Evolutionary conservation across 1,284 basidiomycete species (phyloP), one percentile per base, ranked within the genome.

Genomic region (Ceratobasidium sp.): DNA sequence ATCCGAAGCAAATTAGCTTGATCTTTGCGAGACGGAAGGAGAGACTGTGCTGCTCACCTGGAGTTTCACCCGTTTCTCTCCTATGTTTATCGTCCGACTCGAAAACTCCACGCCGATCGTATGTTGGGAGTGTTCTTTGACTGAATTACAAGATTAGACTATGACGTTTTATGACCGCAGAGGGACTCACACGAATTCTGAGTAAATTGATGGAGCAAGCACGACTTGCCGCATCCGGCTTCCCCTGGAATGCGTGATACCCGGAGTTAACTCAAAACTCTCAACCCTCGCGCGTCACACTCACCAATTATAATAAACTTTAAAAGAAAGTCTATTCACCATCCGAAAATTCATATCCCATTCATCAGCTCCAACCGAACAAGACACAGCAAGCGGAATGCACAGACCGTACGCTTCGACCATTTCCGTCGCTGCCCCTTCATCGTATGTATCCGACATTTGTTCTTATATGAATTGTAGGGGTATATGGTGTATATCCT

Each of bases 61-160:
- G 45, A 98, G 87, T 83, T 98, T 98, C 78, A 98, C 95, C 79
- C 92, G 89, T 84, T 96, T 95, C 86, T 97, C 95, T 75, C 94
- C 96, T 57, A 98, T 87, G 79, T 91, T 91, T 67, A 98, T 89
- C 0, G 94, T 95, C 76, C 95, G 86, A 81, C 94, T 96, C 9
- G 94, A 95, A 82, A 98, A 97, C 81, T 97, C 96, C 44, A 98
- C 96, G 15, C 97, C 97, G 77, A 99, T 99, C 15, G 97, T 99
- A 82, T 99, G 97, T 83, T 97, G 93, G 0, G 96, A 96, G 81
- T 97, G 93, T 79, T 96, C 93, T 84, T 97, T 98, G 88, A 97
- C 96, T 98, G 72, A 57, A 51, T 57, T 51, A 64, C 11, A 5
- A 4, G 54, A 62, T 73, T 60, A 33, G 72, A 24, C 27, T 6